Percentiles rank a stretch among this genome's conserved stretches.
phyloP scores from a whole-genome alignment of 768 basidiomycete species.

The Mycena chlorophos region DNA sequence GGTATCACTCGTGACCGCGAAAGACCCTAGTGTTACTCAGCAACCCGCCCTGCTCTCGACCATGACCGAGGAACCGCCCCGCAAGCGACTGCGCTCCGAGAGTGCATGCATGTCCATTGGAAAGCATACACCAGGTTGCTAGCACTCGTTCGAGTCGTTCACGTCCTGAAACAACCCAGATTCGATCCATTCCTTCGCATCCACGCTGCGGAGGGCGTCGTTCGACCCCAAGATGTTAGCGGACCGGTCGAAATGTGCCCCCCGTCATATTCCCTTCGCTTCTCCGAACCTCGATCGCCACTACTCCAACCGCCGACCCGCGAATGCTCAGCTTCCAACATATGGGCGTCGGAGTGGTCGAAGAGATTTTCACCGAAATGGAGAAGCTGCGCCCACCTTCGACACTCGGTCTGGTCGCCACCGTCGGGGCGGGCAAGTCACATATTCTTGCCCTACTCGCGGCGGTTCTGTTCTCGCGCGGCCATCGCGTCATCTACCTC shows the following conservation, averaged over 20 bases:
- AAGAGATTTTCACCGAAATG: constrained; percentile 2
- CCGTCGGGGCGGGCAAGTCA: constrained; percentile 15
- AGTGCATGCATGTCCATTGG: constrained; percentile 3
- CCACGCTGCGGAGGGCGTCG: not conserved
- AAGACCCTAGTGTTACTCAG: not conserved
- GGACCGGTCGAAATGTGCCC: constrained; percentile 2
- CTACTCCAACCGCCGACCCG: constrained; percentile 5
- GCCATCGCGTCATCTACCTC: constrained; percentile 15
- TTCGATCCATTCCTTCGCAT: constrained; percentile 2
- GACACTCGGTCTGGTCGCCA: constrained; percentile 11
- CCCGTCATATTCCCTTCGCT: constrained; percentile 17
- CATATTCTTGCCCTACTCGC: constrained; percentile 17
- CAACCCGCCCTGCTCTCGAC: not conserved
- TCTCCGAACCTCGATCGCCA: constrained; percentile 12
- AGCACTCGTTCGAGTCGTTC: not conserved
- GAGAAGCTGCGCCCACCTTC: constrained; percentile 5
- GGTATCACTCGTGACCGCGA: not conserved
- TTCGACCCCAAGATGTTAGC: not conserved
- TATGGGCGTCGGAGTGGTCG: constrained; percentile 15
- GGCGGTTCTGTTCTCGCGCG: constrained; percentile 5
- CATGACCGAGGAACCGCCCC: constrained; percentile 7
- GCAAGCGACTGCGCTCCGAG: constrained; percentile 17
- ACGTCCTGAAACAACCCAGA: not conserved
- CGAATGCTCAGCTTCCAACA: not conserved
- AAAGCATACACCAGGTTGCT: constrained; percentile 7